Evolutionary conservation across 768 basidiomycete genomes (phyloP), one percentile per base, ranked within the genome.

Genomic region (Suillus subluteus): DNA sequence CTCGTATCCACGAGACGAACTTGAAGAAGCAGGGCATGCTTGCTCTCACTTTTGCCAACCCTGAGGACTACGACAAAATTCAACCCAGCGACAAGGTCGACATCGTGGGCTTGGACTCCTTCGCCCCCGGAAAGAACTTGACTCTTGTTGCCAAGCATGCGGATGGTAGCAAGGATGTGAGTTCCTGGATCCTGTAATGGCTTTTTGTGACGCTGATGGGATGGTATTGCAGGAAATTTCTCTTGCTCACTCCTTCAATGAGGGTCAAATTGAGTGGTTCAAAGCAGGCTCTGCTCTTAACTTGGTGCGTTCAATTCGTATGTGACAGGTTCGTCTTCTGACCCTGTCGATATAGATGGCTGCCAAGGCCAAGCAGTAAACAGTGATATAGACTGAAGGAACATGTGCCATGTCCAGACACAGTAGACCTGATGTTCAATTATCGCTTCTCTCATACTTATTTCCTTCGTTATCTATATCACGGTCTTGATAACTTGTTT

Each of bases 11-110:
- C 81, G 96, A 94, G 83, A 95, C 95, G 76, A 96, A 96, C 86
- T 82, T 96, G 88, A 99, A 99, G 91, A 98, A 98, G 88, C 96
- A 98, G 83, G 96, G 96, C 73, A 96, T 97, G 94, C 93, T 98
- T 68, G 96, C 96, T 3, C 84, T 99, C 72, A 98, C 95, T 67
- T 98, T 99, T 76, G 92, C 80, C 67, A 87, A 98, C 81, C 87
- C 44, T 9, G 44, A 44, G 21, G 44, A 44, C 44, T 44, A 44
- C 21, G 44, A 44, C 44, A 44, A 44, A 16, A 21, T 44, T 21
- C 44, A 44, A 16, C 44, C 96, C 11, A 84, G 84, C 70, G 98
- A 99, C 84, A 89, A 87, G 75, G 90, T 99, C 67, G 90, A 91
- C 76, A 95, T 99, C 77, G 79, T 91, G 65, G 97, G 96, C 59